Conservation (phyloP, 768 basidiomycete species). For the Termitomyces sp. region DNA sequence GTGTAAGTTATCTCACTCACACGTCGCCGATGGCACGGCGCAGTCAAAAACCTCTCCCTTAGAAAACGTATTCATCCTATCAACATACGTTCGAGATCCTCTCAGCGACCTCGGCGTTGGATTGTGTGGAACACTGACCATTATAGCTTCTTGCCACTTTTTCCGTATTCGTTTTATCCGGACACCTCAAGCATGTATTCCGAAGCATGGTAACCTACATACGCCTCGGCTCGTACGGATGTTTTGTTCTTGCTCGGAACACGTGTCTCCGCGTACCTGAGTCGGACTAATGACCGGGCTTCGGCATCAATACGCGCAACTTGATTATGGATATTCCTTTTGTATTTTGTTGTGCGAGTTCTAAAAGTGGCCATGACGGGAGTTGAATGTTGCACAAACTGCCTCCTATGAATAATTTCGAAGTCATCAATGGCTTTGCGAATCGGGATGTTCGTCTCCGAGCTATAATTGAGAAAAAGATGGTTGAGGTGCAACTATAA, state of each 20-base stretch:
- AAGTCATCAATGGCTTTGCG: constrained; percentile 7
- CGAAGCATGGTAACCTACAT: background rate
- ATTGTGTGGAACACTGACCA: background rate
- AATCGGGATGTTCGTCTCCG: constrained; percentile 4
- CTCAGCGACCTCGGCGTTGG: background rate
- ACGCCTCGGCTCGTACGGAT: background rate
- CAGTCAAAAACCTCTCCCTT: background rate
- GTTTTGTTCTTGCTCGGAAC: background rate
- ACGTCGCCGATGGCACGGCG: background rate
- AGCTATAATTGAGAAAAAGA: constrained; percentile 6
- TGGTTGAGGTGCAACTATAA: constrained; percentile 4
- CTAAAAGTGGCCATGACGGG: constrained; percentile 4
- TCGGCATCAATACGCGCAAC: background rate
- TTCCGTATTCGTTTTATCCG: background rate
- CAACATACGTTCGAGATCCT: background rate
- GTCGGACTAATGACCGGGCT: background rate
- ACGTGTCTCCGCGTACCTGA: background rate
- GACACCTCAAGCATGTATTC: background rate
- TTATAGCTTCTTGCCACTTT: background rate
- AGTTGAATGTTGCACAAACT: background rate
- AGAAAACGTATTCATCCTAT: constrained; percentile 1
- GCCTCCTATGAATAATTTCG: background rate
- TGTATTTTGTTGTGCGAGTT: background rate
- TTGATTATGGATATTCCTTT: background rate
- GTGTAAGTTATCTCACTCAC: too few species aligned